phyloP scores from a whole-genome alignment of 768 basidiomycete species.

The Leucosporidium yakuticum region DNA sequence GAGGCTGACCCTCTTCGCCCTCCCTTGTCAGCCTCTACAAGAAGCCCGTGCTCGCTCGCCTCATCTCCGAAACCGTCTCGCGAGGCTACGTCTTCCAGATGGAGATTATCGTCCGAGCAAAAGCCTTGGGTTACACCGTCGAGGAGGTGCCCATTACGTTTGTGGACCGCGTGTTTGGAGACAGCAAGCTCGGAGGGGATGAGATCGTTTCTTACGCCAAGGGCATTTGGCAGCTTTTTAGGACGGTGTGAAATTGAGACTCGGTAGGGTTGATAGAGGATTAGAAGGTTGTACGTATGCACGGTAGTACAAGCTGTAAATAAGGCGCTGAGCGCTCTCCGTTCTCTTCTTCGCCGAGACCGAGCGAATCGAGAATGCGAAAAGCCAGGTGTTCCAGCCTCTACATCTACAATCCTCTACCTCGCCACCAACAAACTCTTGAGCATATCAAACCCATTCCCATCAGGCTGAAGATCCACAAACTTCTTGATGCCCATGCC shows the following conservation, averaged over 20 bases:
- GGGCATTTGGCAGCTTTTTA: conserved; percentile 68
- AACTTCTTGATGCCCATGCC: conserved; percentile 46
- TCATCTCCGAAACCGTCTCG: conserved; percentile 76
- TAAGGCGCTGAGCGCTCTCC: too few relatives aligned
- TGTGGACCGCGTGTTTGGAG: conserved; percentile 86
- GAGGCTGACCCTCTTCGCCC: conserved; percentile 9
- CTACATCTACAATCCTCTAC: not conserved
- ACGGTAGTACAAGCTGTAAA: too few relatives aligned
- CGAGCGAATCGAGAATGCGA: not conserved
- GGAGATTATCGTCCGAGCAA: conserved; percentile 94
- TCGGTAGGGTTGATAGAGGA: too few relatives aligned
- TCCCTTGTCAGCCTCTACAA: conserved; percentile 55
- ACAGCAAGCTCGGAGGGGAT: conserved; percentile 82
- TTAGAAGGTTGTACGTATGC: too few relatives aligned
- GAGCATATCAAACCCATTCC: conserved; percentile 93
- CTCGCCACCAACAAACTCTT: conserved; percentile 26
- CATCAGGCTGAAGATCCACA: conserved; percentile 91
- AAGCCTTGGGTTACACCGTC: conserved; percentile 72
- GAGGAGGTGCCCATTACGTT: conserved; percentile 93
- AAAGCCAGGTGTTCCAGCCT: too few relatives aligned
- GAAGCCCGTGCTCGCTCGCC: conserved; percentile 64
- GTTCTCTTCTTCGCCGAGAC: too few relatives aligned
- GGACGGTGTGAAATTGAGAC: conserved; percentile 54
- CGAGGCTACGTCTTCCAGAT: conserved; percentile 96
- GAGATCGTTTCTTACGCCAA: conserved; percentile 82